Conservation (phyloP, 169 alveolate species). For the Plasmodium adleri region DNA sequence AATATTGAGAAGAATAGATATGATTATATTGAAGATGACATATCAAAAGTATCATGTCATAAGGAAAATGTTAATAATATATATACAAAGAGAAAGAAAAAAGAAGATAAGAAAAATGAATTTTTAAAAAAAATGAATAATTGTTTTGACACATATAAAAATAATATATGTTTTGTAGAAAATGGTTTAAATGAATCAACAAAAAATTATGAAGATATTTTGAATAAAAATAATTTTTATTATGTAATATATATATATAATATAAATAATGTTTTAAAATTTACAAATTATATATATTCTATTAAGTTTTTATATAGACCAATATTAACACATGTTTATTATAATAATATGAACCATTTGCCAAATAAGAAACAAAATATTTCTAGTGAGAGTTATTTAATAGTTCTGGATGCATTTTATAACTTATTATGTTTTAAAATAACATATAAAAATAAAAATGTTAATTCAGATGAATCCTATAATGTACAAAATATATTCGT, state of each 20-base stretch:
- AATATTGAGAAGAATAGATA: neutral
- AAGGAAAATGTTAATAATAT: neutral
- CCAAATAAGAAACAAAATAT: neutral
- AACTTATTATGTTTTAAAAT: constrained; percentile 71
- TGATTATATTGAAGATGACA: neutral
- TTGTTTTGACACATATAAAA: neutral
- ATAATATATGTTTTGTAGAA: neutral
- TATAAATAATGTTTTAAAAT: constrained; percentile 30
- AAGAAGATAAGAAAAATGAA: constrained; percentile 6
- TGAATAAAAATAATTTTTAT: constrained; percentile 57
- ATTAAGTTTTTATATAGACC: constrained; percentile 71
- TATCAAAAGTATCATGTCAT: too few species aligned
- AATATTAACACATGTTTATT: constrained; percentile 66
- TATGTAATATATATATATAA: constrained; percentile 64
- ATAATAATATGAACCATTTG: neutral
- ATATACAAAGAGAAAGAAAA: constrained; percentile 8
- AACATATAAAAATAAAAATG: constrained; percentile 17
- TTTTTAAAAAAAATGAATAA: constrained; percentile 1
- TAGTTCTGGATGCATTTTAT: constrained; percentile 71
- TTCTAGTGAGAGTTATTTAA: constrained; percentile 25
- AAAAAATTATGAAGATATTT: constrained; percentile 40
- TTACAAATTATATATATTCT: constrained; percentile 61
- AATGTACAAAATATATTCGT: constrained; percentile 39
- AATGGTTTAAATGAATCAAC: constrained; percentile 1
- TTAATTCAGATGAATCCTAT: constrained; percentile 6